These are phyloP conservation scores for Sungouiozyma intestinalis DNA, from an alignment of 805 yeast genomes.

Conservation along the genomic window DNA sequence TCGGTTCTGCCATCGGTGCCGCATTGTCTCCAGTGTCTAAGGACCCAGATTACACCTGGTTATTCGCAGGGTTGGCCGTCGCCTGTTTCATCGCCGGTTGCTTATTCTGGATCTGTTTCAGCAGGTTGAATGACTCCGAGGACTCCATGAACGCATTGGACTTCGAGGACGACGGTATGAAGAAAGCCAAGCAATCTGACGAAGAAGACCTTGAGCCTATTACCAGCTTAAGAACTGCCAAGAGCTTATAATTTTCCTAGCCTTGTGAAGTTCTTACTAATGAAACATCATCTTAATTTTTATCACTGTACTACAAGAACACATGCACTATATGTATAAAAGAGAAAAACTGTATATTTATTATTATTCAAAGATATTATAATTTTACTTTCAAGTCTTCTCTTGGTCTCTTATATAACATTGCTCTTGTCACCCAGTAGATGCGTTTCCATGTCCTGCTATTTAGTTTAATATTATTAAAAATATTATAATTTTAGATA, in stretches of 20 bases:
- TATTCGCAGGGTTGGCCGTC: conserved; percentile 51
- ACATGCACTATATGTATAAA: not conserved
- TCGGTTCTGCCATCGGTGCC: conserved; percentile 68
- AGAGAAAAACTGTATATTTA: not conserved
- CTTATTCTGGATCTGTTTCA: conserved; percentile 51
- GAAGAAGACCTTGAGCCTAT: conserved; percentile 5
- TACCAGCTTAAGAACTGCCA: conserved; percentile 1
- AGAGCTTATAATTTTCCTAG: conserved; percentile 1
- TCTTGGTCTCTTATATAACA: no score
- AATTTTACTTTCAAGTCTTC: not conserved
- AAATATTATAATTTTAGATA: no score
- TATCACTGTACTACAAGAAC: not conserved
- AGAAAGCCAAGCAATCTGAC: conserved; percentile 2
- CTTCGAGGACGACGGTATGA: conserved; percentile 16
- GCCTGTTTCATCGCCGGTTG: conserved; percentile 51
- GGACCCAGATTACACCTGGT: conserved; percentile 64
- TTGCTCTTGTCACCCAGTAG: not conserved
- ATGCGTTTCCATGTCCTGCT: no score
- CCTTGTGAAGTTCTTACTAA: not conserved
- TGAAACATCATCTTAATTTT: not conserved
- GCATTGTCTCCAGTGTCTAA: conserved; percentile 56
- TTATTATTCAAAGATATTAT: not conserved
- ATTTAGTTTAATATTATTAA: no score
- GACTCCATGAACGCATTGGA: conserved; percentile 49
- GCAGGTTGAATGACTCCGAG: conserved; percentile 43